Conservation (phyloP, 768 basidiomycete species). For the Hemileccinum rubropunctum region DNA sequence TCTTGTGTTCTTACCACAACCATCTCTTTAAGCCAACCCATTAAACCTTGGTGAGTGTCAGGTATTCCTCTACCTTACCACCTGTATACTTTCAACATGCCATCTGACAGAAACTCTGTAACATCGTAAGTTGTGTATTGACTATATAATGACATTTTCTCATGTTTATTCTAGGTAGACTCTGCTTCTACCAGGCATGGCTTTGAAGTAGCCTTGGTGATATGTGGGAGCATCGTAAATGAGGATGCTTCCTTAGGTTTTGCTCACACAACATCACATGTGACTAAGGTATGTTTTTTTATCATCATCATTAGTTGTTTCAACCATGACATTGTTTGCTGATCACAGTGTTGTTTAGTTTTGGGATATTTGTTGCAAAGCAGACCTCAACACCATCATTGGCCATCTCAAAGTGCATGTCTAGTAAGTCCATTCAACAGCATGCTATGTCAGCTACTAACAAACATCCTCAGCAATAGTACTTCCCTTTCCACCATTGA, state of each 20-base stretch:
- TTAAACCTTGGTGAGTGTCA: too few relatives aligned
- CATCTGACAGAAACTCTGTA: too few relatives aligned
- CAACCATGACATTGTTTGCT: too few relatives aligned
- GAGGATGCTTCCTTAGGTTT: not conserved
- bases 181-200: not conserved
- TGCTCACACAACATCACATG: not conserved
- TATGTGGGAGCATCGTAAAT: conserved; percentile 1
- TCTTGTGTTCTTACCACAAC: too few relatives aligned
- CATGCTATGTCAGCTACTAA: not conserved
- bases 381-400: not conserved
- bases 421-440: not conserved
- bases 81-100: too few relatives aligned
- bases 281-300: not conserved
- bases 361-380: not conserved
- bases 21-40: too few relatives aligned
- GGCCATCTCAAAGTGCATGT: not conserved
- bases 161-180: not conserved
- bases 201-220: not conserved
- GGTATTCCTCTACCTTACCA: too few relatives aligned
- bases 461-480: too few relatives aligned
- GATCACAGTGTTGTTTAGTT: not conserved
- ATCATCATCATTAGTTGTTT: too few relatives aligned
- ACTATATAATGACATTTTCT: too few relatives aligned
- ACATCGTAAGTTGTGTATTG: too few relatives aligned
- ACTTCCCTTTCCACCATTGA: not conserved